A percentile compares a stretch with the other conserved stretches of the same genome.
These are phyloP conservation scores for Avena atlantica DNA, from an alignment of 176 grass and related monocot species.

Conservation along the genomic window DNA sequence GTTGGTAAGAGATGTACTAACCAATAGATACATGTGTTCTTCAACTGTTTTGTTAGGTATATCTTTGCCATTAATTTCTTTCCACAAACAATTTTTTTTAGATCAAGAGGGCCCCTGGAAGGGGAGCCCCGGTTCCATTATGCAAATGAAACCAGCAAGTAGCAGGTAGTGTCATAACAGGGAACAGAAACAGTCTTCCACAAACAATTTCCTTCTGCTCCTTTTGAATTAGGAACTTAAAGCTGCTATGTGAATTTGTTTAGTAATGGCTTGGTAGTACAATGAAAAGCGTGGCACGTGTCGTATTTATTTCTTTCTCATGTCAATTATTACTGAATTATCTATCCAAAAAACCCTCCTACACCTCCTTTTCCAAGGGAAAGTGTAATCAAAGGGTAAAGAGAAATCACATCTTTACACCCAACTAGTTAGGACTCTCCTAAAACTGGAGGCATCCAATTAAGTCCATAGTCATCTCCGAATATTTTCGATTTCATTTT, in stretches of 20 bases:
- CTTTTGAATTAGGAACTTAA: not conserved
- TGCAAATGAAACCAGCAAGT: too few relatives aligned
- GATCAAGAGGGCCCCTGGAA: too few relatives aligned
- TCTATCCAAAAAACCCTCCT: not conserved
- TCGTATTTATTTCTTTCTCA: not conserved
- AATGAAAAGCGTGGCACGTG: not conserved
- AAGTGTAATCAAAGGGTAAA: not conserved
- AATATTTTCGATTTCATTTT: too few relatives aligned
- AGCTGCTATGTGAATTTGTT: not conserved
- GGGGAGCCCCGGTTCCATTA: too few relatives aligned
- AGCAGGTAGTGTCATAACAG: too few relatives aligned
- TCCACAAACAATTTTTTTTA: not conserved
- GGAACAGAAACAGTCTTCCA: too few relatives aligned
- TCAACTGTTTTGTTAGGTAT: conserved; percentile 33
- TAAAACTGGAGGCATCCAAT: too few relatives aligned
- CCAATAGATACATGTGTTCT: not conserved
- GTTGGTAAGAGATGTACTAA: conserved; percentile 68
- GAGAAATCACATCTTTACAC: too few relatives aligned
- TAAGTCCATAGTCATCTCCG: too few relatives aligned
- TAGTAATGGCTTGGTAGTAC: not conserved
- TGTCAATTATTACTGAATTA: conserved; percentile 7
- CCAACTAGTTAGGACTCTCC: too few relatives aligned
- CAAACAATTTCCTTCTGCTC: not conserved
- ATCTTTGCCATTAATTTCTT: not conserved
- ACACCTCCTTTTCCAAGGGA: too few relatives aligned